Evolutionary conservation across 257 asterid genomes (phyloP).

Genomic region (Fraxinus quadrangulata): DNA sequence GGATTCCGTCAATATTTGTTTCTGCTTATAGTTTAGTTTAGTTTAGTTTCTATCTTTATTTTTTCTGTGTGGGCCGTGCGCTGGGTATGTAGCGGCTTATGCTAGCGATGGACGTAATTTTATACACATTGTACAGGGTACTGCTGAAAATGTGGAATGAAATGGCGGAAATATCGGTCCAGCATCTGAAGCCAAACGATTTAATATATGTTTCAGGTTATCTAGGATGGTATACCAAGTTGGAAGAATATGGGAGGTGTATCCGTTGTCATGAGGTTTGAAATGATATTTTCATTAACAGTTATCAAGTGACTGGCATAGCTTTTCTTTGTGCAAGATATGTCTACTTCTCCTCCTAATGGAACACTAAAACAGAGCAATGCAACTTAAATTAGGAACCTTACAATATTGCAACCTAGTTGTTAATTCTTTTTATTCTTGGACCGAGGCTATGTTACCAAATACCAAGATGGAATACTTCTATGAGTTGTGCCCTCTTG

Average conservation of each 20-base stretch:
- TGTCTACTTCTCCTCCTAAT: not conserved
- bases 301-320: not conserved
- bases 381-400: not conserved
- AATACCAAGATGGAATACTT: not conserved
- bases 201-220: constrained; percentile 63
- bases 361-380: not conserved
- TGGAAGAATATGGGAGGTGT: constrained; percentile 33
- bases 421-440: not conserved
- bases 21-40: not conserved
- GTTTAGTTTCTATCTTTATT: not conserved
- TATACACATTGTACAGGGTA: constrained; percentile 37
- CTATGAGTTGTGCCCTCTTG: not conserved
- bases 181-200: constrained; percentile 64
- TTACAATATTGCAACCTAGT: not conserved
- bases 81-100: not conserved
- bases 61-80: not conserved
- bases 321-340: not conserved
- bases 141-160: constrained; percentile 60
- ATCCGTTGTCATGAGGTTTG: constrained; percentile 42
- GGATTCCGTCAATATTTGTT: constrained; percentile 11
- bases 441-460: not conserved
- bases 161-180: constrained; percentile 51
- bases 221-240: constrained; percentile 46
- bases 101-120: not conserved
- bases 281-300: not conserved